Evolutionary conservation across 495 filamentous ascomycete species (phyloP).

Genomic region (Talaromyces wortmannii): DNA sequence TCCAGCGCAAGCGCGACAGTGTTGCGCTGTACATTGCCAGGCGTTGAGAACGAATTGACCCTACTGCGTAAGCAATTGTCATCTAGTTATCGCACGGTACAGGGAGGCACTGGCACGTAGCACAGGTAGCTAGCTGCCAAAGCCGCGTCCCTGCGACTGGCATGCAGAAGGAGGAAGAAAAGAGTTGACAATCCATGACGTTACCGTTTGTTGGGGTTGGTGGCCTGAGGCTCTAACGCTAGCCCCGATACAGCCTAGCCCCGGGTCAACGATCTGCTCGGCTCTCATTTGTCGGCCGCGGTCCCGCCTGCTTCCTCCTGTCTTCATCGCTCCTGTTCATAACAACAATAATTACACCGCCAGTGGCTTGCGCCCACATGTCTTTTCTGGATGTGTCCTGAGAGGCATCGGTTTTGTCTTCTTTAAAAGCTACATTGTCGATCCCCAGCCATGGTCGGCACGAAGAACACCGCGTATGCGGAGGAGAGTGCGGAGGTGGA

Average conservation of each 20-base stretch:
- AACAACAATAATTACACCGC: not conserved
- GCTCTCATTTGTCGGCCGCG: not conserved
- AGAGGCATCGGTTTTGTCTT: not conserved
- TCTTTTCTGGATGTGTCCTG: no score
- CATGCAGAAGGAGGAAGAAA: not conserved
- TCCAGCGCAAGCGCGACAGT: constrained; percentile 25
- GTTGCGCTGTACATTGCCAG: constrained; percentile 1
- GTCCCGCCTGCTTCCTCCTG: not conserved
- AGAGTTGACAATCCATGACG: not conserved
- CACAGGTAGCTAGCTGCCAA: not conserved
- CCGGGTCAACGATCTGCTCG: not conserved
- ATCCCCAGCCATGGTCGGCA: constrained; percentile 33
- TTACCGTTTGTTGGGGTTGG: not conserved
- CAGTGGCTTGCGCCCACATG: no score
- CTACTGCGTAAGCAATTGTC: not conserved
- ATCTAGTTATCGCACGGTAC: not conserved
- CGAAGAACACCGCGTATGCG: constrained; percentile 49
- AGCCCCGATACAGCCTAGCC: not conserved
- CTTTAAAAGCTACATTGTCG: not conserved
- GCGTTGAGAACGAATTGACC: not conserved
- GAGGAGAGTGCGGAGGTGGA: constrained; percentile 69
- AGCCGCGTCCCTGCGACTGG: not conserved
- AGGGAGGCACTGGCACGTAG: not conserved
- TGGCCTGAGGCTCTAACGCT: not conserved
- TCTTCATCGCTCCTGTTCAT: not conserved